Conservation (phyloP, 2,329 filamentous ascomycete genomes). For the Sporothrix phasma region DNA sequence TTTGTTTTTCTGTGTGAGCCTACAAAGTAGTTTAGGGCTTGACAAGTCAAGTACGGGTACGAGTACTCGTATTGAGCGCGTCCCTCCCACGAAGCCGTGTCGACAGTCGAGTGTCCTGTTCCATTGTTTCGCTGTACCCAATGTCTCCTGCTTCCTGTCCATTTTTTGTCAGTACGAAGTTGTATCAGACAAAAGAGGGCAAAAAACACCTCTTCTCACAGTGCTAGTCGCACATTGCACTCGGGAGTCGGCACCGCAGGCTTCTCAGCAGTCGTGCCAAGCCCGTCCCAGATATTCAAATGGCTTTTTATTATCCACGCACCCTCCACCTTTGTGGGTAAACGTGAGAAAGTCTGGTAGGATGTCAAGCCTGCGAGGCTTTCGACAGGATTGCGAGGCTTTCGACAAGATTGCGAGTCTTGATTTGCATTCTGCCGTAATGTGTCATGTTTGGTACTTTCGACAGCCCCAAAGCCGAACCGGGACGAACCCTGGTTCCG, state of each 20-base stretch:
- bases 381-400: neutral
- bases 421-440: no score
- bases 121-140: neutral
- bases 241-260: constrained; percentile 13
- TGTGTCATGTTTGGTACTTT: no score
- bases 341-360: neutral
- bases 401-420: no score
- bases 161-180: neutral
- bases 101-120: neutral
- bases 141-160: neutral
- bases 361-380: neutral
- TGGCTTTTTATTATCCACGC: no score
- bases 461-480: no score
- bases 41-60: neutral
- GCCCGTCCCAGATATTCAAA: neutral
- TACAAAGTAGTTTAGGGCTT: constrained; percentile 9
- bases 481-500: no score
- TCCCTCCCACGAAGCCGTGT: neutral
- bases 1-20: neutral
- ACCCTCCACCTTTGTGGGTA: neutral
- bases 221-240: constrained; percentile 12
- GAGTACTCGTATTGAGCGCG: neutral
- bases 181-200: no score
- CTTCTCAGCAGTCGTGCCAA: constrained; percentile 1
- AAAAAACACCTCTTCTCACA: neutral